These are phyloP conservation scores for Echeveria elegans DNA, from an alignment of 164 flowering plant genomes.

Conservation along the genomic window DNA sequence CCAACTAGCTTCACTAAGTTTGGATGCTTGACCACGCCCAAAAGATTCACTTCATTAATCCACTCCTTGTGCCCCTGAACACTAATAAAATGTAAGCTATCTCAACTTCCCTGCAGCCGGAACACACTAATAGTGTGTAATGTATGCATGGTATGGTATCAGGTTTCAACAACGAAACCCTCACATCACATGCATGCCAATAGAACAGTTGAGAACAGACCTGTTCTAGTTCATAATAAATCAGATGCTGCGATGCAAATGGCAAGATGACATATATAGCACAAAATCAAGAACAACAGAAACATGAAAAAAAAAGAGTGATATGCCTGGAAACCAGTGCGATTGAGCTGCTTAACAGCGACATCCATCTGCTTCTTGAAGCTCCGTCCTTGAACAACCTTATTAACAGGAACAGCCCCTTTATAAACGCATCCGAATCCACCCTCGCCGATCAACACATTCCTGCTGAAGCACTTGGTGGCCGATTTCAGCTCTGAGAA, in stretches of 20 bases:
- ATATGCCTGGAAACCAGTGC: slow-evolving; percentile 83
- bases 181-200: too few relatives aligned
- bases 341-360: slow-evolving; percentile 79
- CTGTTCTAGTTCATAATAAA: too few relatives aligned
- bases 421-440: slow-evolving; percentile 85
- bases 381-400: slow-evolving; percentile 19
- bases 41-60: slow-evolving; percentile 81
- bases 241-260: too few relatives aligned
- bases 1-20: slow-evolving; percentile 89
- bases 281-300: too few relatives aligned
- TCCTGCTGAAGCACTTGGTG: slow-evolving; percentile 69
- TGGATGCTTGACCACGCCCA: slow-evolving; percentile 89
- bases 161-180: too few relatives aligned
- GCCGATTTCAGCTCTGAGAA: slow-evolving; percentile 73
- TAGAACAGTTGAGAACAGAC: too few relatives aligned
- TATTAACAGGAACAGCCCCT: slow-evolving; percentile 59
- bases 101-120: too few relatives aligned
- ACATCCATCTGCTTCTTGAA: slow-evolving; percentile 56
- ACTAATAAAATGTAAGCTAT: too few relatives aligned
- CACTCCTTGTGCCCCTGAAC: slow-evolving; percentile 99
- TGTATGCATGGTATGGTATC: too few relatives aligned
- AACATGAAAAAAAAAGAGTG: too few relatives aligned
- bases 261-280: too few relatives aligned
- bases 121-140: too few relatives aligned
- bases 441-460: slow-evolving; percentile 75